These are phyloP conservation scores for Hyaloperonospora brassicae DNA, from an alignment of 352 stramenopile species.

Conservation along the genomic window DNA sequence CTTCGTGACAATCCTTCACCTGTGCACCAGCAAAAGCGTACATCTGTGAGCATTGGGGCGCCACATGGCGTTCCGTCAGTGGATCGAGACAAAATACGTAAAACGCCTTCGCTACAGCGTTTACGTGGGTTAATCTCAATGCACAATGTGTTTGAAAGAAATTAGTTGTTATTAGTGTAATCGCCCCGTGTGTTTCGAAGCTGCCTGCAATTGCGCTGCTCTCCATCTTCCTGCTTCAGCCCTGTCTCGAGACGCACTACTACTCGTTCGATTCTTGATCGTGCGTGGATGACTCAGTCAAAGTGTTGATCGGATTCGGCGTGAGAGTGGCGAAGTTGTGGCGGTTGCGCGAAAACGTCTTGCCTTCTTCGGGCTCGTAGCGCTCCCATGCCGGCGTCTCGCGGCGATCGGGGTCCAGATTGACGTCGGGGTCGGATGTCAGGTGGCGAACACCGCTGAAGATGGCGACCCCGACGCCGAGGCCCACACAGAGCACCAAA, in stretches of 20 bases:
- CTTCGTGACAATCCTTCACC: too few species aligned
- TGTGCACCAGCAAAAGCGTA: too few species aligned
- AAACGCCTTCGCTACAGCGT: too few species aligned
- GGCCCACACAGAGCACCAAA: constrained; percentile 23
- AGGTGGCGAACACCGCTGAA: constrained; percentile 20
- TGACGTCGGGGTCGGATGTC: constrained; percentile 29
- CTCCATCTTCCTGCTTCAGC: constrained; percentile 6
- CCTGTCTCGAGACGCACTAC: constrained; percentile 7
- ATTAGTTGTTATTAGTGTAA: too few species aligned
- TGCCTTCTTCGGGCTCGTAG: constrained; percentile 23
- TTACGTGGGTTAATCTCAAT: too few species aligned
- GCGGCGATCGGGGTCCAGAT: constrained; percentile 18
- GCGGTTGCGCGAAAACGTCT: constrained; percentile 20
- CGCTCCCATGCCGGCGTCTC: constrained; percentile 27
- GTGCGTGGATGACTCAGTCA: constrained; percentile 13
- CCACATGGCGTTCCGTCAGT: too few species aligned
- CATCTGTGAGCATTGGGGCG: too few species aligned
- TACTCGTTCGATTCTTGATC: constrained; percentile 14
- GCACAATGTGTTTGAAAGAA: too few species aligned
- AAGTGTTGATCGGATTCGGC: constrained; percentile 28
- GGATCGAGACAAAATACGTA: too few species aligned
- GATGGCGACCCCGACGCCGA: constrained; percentile 13
- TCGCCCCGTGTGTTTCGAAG: too few species aligned
- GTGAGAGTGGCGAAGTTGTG: constrained; percentile 26
- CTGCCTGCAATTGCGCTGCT: too few species aligned